Evolutionary conservation across 1,284 basidiomycete species (phyloP).

Genomic region (Pseudozyma thailandica): DNA sequence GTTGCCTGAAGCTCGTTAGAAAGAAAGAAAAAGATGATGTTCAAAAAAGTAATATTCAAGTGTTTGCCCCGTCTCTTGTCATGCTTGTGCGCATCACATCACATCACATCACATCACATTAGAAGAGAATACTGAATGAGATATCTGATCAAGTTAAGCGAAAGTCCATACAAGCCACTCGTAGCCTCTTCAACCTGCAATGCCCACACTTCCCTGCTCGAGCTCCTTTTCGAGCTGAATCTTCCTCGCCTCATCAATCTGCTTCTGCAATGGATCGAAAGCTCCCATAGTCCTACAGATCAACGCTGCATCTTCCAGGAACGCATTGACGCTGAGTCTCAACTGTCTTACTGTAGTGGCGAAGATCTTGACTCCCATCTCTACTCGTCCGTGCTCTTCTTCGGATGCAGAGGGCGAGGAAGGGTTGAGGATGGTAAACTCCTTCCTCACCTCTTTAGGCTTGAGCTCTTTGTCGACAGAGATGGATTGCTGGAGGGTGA

Average conservation of each 20-base stretch:
- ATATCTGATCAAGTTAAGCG: too few species aligned
- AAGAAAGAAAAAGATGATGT: not conserved
- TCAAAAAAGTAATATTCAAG: not conserved
- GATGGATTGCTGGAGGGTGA: slow-evolving; percentile 45
- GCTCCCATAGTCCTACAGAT: slow-evolving; percentile 54
- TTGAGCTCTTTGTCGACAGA: slow-evolving; percentile 58
- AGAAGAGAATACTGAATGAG: too few species aligned
- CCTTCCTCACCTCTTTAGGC: slow-evolving; percentile 55
- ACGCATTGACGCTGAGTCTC: slow-evolving; percentile 55
- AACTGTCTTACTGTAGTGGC: slow-evolving; percentile 60
- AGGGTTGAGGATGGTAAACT: slow-evolving; percentile 31
- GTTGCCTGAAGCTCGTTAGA: slow-evolving; percentile 36
- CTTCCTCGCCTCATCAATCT: slow-evolving; percentile 33
- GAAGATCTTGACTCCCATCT: slow-evolving; percentile 48
- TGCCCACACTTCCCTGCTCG: slow-evolving; percentile 55
- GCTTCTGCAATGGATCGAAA: slow-evolving; percentile 40
- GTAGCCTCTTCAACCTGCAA: slow-evolving; percentile 56
- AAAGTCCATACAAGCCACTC: too few species aligned
- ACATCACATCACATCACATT: too few species aligned
- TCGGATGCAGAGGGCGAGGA: slow-evolving; percentile 2
- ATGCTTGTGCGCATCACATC: not conserved
- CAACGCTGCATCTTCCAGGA: slow-evolving; percentile 54
- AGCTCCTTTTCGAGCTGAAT: slow-evolving; percentile 42
- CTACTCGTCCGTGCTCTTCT: slow-evolving; percentile 10
- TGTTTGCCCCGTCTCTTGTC: too few species aligned